Base-by-base conservation (phyloP, 805 yeast species). In the Sugiyamaella marilandica region DNA sequence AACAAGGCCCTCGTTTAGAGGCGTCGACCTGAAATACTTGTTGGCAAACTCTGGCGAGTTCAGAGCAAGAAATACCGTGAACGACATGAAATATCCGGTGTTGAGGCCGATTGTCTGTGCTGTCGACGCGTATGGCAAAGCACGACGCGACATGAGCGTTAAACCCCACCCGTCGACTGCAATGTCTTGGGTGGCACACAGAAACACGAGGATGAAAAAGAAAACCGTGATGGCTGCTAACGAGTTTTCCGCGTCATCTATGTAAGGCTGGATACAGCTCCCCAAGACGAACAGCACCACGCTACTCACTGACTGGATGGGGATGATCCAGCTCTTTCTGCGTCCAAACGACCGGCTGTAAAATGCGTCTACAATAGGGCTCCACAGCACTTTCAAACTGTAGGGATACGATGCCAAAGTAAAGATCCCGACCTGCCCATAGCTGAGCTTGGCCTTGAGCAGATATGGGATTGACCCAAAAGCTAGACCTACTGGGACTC, bases 91-190 rank as follows among this genome's bases (percentile, higher is more conserved):
- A 65, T 92, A 94, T 19, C 99, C 99, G 2, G 92, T 78, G 70
- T 94, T 94, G 56, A 94, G 76, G 0, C 99, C 99, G 45, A 94
- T 81, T 0, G 99, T 94, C 70, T 94, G 99, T 0, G 99, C 99
- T 0, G 99, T 94, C 3, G 96, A 87, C 0, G 99, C 98, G 72
- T 82, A 94, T 14, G 95, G 83, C 56, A 94, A 74, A 11, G 95
- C 85, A 26, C 80, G 80, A 24, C 83, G 82, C 14, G 91, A 82
- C 49, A 94, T 74, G 37, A 92, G 82, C 1, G 97, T 94, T 63
- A 94, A 72, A 0, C 98, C 97, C 99, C 99, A 94, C 10, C 99
- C 98, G 71, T 94, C 99, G 19, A 94, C 99, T 0, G 99, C 98
- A 52, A 94, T 94, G 66, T 94, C 99, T 69, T 94, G 99, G 0